Conservation (phyloP, 2,329 filamentous ascomycete genomes). For the Nemania bipapillata region DNA sequence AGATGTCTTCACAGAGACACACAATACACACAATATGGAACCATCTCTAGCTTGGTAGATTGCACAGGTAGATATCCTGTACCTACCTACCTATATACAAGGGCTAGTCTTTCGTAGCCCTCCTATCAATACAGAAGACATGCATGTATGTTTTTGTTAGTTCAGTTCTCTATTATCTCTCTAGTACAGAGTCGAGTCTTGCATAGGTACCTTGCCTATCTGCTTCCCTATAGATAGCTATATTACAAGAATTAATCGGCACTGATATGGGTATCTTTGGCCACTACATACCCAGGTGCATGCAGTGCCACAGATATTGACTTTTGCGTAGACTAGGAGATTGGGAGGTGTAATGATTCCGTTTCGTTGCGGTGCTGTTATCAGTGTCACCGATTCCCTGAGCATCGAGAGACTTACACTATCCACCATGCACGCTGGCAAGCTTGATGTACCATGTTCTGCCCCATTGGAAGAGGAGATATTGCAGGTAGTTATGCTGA, state of each 20-base stretch:
- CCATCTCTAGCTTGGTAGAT: constrained; percentile 9
- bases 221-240: not conserved
- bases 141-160: constrained; percentile 11
- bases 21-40: constrained; percentile 19
- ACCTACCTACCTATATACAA: constrained; percentile 8
- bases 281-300: not conserved
- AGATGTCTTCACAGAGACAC: constrained; percentile 25
- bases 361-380: constrained; percentile 14
- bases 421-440: constrained; percentile 26
- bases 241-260: not conserved
- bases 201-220: not conserved
- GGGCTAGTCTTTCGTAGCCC: constrained; percentile 18
- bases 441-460: constrained; percentile 16
- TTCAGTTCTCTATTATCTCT: constrained; percentile 9
- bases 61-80: constrained; percentile 7
- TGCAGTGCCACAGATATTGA: constrained; percentile 19
- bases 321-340: constrained; percentile 23
- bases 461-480: constrained; percentile 22
- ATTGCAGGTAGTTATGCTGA: not conserved
- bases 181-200: constrained; percentile 17
- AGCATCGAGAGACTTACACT: constrained; percentile 28
- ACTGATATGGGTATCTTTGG: not conserved
- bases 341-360: constrained; percentile 19
- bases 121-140: constrained; percentile 33
- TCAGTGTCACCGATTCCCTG: constrained; percentile 6